Evolutionary conservation across 2,329 filamentous ascomycete species (phyloP).

Genomic region (Penicillium digitatum): DNA sequence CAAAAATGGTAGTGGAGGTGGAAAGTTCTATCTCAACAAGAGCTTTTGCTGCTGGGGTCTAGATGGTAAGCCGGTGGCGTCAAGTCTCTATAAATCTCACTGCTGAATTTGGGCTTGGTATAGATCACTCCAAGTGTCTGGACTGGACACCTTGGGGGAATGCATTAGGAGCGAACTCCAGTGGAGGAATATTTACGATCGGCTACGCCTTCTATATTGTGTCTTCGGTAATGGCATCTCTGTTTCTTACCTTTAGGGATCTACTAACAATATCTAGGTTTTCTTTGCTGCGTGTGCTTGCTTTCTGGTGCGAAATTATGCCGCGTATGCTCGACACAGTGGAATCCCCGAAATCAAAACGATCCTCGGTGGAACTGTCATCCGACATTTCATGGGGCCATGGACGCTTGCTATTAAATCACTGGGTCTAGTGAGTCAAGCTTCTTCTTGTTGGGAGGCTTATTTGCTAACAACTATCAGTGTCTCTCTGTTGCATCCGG

Average conservation of each 20-base stretch:
- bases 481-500: constrained; percentile 89
- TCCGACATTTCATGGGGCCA: constrained; percentile 74
- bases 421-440: constrained; percentile 66
- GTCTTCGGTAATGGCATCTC: constrained; percentile 63
- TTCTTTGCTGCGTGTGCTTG: constrained; percentile 74
- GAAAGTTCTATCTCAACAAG: constrained; percentile 85
- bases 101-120: constrained; percentile 14
- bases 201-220: constrained; percentile 83
- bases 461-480: constrained; percentile 43
- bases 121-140: constrained; percentile 69
- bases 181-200: constrained; percentile 70
- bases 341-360: constrained; percentile 99
- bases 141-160: constrained; percentile 86
- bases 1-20: constrained; percentile 69
- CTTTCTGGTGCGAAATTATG: constrained; percentile 76
- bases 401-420: constrained; percentile 93
- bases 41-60: constrained; percentile 92
- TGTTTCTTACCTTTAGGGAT: not conserved
- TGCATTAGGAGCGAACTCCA: constrained; percentile 63
- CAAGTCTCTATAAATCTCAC: not conserved
- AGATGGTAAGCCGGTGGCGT: constrained; percentile 50
- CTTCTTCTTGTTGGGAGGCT: not conserved
- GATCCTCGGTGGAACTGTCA: constrained; percentile 87
- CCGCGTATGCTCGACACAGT: constrained; percentile 84
- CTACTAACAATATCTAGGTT: constrained; percentile 51